Percentiles rank a stretch among this genome's conserved stretches.
Conservation (phyloP, 1,284 basidiomycete species). For the Mycena sp. region DNA sequence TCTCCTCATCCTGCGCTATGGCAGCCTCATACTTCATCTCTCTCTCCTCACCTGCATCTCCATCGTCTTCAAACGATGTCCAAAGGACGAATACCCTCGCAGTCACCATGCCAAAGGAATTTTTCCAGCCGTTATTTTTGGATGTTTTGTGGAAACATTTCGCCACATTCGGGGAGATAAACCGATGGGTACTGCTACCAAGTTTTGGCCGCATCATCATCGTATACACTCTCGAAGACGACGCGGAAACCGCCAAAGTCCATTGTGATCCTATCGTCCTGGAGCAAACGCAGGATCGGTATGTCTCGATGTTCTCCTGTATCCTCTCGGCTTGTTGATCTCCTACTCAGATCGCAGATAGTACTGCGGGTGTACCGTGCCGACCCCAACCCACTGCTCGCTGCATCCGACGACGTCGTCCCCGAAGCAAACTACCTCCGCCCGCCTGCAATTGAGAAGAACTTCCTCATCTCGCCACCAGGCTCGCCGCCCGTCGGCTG, state of each 20-base stretch:
- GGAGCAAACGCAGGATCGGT: constrained; percentile 61
- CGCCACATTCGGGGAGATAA: constrained; percentile 75
- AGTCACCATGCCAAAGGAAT: constrained; percentile 70
- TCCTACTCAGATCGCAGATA: constrained; percentile 57
- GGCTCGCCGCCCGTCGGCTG: constrained; percentile 98
- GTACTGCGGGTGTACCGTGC: constrained; percentile 83
- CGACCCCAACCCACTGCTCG: constrained; percentile 74
- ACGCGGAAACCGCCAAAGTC: constrained; percentile 72
- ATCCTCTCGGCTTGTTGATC: constrained; percentile 23
- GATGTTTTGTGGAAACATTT: constrained; percentile 78
- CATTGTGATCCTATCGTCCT: constrained; percentile 70
- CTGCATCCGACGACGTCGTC: constrained; percentile 42
- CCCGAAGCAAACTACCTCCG: constrained; percentile 67
- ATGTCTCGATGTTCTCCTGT: constrained; percentile 48
- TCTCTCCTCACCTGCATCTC: constrained; percentile 36
- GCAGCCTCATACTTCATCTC: constrained; percentile 34
- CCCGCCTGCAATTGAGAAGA: constrained; percentile 86
- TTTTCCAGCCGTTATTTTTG: constrained; percentile 77
- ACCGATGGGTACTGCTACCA: constrained; percentile 88
- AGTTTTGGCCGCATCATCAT: constrained; percentile 84
- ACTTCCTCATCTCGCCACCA: constrained; percentile 97
- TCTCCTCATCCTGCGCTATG: too few relatives aligned
- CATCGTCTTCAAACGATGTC: constrained; percentile 25
- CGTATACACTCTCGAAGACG: constrained; percentile 74
- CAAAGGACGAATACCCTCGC: constrained; percentile 75